These are phyloP conservation scores for Trypanosoma cruzi DNA, from an alignment of 208 protist species.

Conservation along the genomic window DNA sequence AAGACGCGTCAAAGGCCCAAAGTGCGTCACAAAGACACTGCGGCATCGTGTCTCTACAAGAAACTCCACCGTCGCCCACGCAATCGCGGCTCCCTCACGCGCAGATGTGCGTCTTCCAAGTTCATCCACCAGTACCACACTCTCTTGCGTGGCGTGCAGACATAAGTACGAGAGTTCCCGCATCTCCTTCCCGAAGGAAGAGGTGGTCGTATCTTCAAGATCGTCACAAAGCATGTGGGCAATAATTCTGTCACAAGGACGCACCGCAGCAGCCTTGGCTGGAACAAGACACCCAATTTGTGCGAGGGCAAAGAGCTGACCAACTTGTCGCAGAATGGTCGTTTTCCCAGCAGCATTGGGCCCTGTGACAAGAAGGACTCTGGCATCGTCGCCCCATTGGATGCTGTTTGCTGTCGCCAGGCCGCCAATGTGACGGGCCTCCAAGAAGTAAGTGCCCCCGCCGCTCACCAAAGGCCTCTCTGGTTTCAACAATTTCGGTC, in stretches of 20 bases:
- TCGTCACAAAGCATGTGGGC: constrained; percentile 87
- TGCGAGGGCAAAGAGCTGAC: constrained; percentile 88
- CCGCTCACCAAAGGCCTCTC: constrained; percentile 11
- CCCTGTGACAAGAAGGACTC: constrained; percentile 87
- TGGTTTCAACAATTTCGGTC: constrained; percentile 31
- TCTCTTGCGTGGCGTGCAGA: constrained; percentile 82
- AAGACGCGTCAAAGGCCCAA: constrained; percentile 34
- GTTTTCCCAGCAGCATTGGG: constrained; percentile 95
- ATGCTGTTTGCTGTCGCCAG: constrained; percentile 35
- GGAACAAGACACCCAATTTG: constrained; percentile 95
- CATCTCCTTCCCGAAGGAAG: constrained; percentile 72
- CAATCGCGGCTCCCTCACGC: constrained; percentile 95
- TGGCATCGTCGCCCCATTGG: constrained; percentile 24
- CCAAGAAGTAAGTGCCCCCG: constrained; percentile 47
- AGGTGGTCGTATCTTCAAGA: constrained; percentile 57
- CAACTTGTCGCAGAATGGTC: constrained; percentile 91
- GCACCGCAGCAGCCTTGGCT: constrained; percentile 48
- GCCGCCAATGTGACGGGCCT: constrained; percentile 28
- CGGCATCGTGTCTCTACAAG: constrained; percentile 37
- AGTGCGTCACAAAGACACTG: constrained; percentile 44
- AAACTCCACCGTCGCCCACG: constrained; percentile 91
- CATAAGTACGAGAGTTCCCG: constrained; percentile 78
- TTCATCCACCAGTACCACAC: constrained; percentile 98
- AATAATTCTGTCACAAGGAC: constrained; percentile 67
- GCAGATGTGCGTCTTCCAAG: constrained; percentile 95